Percentiles rank a stretch among this genome's conserved stretches.
Evolutionary conservation across 1,139 yeast species (phyloP).

Genomic region (Zygoascus sp.): DNA sequence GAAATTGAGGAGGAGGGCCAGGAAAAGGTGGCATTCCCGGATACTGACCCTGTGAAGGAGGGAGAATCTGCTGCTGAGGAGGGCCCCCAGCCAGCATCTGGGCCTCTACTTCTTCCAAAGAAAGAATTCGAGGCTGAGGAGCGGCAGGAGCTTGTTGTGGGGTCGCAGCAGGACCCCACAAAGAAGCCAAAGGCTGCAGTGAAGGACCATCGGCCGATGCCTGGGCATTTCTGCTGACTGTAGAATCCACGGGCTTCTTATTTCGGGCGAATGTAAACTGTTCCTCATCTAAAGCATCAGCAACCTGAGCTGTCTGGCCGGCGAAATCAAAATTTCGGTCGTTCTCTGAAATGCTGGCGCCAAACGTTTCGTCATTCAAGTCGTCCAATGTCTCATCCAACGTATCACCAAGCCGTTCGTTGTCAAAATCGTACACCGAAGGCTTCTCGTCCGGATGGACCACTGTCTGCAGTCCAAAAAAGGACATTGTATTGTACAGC

Average conservation of each 20-base stretch:
- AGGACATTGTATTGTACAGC: slow-evolving; percentile 32
- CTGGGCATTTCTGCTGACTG: slow-evolving; percentile 18
- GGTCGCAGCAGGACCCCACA: slow-evolving; percentile 46
- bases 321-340: slow-evolving; percentile 79
- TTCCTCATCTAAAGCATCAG: slow-evolving; percentile 32
- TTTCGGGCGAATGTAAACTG: slow-evolving; percentile 29
- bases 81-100: slow-evolving; percentile 45
- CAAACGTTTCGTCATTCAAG: slow-evolving; percentile 85
- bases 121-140: slow-evolving; percentile 41
- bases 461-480: slow-evolving; percentile 37
- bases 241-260: slow-evolving; percentile 16
- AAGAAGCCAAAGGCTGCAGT: slow-evolving; percentile 61
- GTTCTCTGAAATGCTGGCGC: slow-evolving; percentile 43
- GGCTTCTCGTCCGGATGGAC: slow-evolving; percentile 23
- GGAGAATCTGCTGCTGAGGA: slow-evolving; percentile 11
- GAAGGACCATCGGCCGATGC: slow-evolving; percentile 35
- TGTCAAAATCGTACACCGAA: slow-evolving; percentile 64
- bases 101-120: slow-evolving; percentile 75
- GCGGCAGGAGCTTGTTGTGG: slow-evolving; percentile 19
- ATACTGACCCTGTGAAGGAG: slow-evolving; percentile 12
- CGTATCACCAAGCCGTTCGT: slow-evolving; percentile 64
- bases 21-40: slow-evolving; percentile 19
- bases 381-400: slow-evolving; percentile 73
- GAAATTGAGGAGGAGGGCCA: slow-evolving; percentile 15
- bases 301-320: slow-evolving; percentile 37